Base-by-base conservation (phyloP, 371 early-diverging fungal species). In the Syncephalastrum racemosum region DNA sequence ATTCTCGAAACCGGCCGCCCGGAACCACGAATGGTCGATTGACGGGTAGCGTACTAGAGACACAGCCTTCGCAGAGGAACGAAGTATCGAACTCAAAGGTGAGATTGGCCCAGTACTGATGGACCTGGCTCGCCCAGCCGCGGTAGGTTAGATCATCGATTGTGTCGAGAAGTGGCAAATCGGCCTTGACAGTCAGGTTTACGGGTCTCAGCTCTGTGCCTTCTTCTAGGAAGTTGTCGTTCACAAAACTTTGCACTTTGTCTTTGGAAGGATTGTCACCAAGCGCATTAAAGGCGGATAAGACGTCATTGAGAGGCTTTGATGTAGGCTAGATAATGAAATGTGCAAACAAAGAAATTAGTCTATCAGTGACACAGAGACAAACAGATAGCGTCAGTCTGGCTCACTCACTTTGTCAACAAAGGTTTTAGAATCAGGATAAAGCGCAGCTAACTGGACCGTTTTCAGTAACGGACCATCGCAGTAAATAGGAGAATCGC, bases 1-100 rank as follows among this genome's bases (percentile, higher is more conserved):
- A 77, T 79, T 97, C 96, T 54, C 90, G 68, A 62, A 97, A 97
- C 48, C 95, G 69, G 3, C 95, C 96, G 4, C 97, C 97, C 6
- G 97, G 95, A 7, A 95, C 88, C 0, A 95, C 85, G 70, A 95
- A 95, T 4, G 79, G 85, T 46, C 81, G 70, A 13, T 73, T 67
- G 1, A 83, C 70, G 19, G 77, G 69, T 3, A 91, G 63, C 31
- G 83, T 71, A 12, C 82, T 80, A 1, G 84, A 71, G 1, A 43
- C 71, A 53, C 88, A 86, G 5, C 81, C 85, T 2, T 79, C 56
- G 48, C 87, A 88, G 7, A 87, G 48, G 10, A 46, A 27, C 4
- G 73, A 64, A 14, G 73, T 55, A 55, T 89, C 78, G 41, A 73
- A 74, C 45, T 70, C 58, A 52, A 87, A 76, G 7, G 83, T 75